A percentile compares a stretch with the other conserved stretches of the same genome.
These are phyloP conservation scores for Dipodascus geniculatus DNA, from an alignment of 805 yeast genomes.

Conservation along the genomic window DNA sequence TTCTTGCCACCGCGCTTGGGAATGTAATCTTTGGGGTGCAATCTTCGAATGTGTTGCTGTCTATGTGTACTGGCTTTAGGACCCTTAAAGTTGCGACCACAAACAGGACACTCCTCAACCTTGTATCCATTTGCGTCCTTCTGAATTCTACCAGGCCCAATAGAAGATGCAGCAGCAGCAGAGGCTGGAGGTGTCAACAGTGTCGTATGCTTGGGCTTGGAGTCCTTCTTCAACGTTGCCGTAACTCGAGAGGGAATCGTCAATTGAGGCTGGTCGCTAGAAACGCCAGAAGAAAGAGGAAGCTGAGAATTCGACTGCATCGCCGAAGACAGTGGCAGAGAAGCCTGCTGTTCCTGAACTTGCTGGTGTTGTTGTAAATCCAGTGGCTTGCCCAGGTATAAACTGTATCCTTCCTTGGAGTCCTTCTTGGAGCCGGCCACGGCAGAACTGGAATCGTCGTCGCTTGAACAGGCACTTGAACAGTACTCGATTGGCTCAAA, in stretches of 20 bases:
- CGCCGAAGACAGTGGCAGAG: not conserved
- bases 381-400: not conserved
- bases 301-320: not conserved
- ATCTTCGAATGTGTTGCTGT: slow-evolving; percentile 36
- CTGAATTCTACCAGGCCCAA: not conserved
- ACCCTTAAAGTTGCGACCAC: slow-evolving; percentile 35
- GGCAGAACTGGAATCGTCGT: not conserved
- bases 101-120: slow-evolving; percentile 30
- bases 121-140: slow-evolving; percentile 7
- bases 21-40: slow-evolving; percentile 34
- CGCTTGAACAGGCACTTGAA: not conserved
- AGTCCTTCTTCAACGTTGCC: not conserved
- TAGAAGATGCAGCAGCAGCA: not conserved
- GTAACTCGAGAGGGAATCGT: not conserved
- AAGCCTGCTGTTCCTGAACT: not conserved
- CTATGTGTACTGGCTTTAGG: slow-evolving; percentile 37
- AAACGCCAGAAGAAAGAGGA: not conserved
- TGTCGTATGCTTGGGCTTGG: not conserved
- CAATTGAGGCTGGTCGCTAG: not conserved
- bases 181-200: not conserved
- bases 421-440: not conserved
- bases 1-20: slow-evolving; percentile 37
- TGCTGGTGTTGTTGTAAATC: not conserved
- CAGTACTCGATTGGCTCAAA: not conserved
- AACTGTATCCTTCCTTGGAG: not conserved